Evolutionary conservation across 169 alveolate species (phyloP), one percentile per base, ranked within the genome.

Genomic region (Hammondia hammondi): DNA sequence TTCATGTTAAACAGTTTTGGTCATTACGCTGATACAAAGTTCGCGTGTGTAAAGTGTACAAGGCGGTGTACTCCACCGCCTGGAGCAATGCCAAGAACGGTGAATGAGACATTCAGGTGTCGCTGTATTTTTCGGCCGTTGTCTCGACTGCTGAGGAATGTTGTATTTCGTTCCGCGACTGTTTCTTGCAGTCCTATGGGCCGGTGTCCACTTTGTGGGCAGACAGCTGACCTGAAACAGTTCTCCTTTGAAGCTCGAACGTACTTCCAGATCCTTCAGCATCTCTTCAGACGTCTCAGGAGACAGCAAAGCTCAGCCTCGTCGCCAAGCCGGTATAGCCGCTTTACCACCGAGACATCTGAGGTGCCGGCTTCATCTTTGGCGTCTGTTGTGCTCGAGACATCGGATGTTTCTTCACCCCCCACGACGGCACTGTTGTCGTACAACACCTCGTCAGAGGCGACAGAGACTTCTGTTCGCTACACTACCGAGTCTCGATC

Each of bases 131-230:
- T 71, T 71, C 43, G n/a, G 2, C 14, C n/a, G 81, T 24, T 2
- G 37, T 24, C 37, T 24, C 81, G 0, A 29, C 43, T 9, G n/a
- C 81, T 67, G 81, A 24, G 19, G 19, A 21, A 71, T 29, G 37
- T 4, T 71, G 43, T 71, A 12, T n/a, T 71, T 29, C 29, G 32
- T n/a, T 29, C 2, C 61, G 61, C 56, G 52, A 48, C 3, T 81
- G 88, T 39, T 81, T 27, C 21, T 82, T 81, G 84, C 94, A 92
- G 94, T 61, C 91, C 61, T 3, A 10, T 92, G 48, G 46, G 81
- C 24, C 94, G 85, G 17, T 92, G 92, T 73, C 92, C 92, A 5
- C 72, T 92, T 10, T 92, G 95, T 37, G 95, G 95, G 71, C 95
- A 92, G 87, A 39, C 71, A 2, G 92, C 81, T 24, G 95, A 92